Base-by-base conservation (phyloP, 352 stramenopile genomes). In the Phytopythium litorale region DNA sequence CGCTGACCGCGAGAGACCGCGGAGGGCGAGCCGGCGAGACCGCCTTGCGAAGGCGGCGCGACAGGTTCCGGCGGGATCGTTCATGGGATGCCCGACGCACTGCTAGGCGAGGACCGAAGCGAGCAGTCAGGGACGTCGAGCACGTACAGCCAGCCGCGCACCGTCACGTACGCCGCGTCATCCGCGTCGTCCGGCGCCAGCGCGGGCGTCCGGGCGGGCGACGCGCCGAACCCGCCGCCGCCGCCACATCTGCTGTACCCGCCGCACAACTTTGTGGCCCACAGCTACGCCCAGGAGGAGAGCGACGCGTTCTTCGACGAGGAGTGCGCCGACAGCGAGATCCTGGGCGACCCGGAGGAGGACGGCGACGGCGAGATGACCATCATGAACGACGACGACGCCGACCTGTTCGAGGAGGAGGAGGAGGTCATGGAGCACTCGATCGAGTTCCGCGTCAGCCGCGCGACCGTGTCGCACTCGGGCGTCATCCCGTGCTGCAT, bases 401-500 rank as follows among this genome's bases (percentile, higher is more conserved):
- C 68, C n/a, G 65, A 75, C 11, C 43, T 74, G 58, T 82, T 68
- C 42, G 75, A 80, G 43, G 71, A 73, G 37, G 75, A 84, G 49
- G 79, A 91, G 49, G 79, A 88, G 53, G 80, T 93, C n/a, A 74
- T 84, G 58, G 75, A 78, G 57, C 62, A 88, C 67, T 86, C 80
- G 37, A 91, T 95, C 56, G 72, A 81, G 23, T 91, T 95, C 67
- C 77, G 78, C 9, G 76, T 93, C 15, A 88, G 81, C 66, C 67
- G 85, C 55, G 84, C 85, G 15, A 92, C 67, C 12, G 79, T 95
- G 56, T 84, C 80, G 18, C 76, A 73, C 60, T 75, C 81, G 32
- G 83, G 81, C 4, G 56, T 94, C 56, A 80, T 94, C 38, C 84
- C 87, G 16, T 92, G 81, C 66, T 95, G 87, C 66, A 74, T 95